A percentile compares a stretch with the other conserved stretches of the same genome.
phyloP scores from a whole-genome alignment of 257 asterid genomes.

The Gentiana straminea region DNA sequence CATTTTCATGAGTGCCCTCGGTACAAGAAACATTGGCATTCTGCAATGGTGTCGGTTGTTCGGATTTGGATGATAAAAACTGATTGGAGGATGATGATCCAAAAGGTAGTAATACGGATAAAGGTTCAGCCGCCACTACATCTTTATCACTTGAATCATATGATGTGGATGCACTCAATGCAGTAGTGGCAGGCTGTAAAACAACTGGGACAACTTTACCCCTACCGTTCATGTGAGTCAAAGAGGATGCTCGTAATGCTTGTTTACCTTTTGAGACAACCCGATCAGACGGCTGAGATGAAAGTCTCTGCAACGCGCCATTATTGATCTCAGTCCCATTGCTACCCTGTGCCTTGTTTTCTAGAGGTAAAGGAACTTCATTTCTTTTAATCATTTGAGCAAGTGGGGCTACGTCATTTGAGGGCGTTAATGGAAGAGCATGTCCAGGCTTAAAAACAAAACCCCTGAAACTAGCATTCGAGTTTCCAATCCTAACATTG shows the following conservation, averaged over 20 bases:
- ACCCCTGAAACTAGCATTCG: conserved; percentile 55
- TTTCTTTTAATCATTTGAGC: conserved; percentile 59
- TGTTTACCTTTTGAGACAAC: conserved; percentile 35
- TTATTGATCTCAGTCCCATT: conserved; percentile 8
- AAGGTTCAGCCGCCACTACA: conserved; percentile 15
- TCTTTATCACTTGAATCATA: conserved; percentile 8
- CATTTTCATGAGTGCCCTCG: conserved; percentile 15
- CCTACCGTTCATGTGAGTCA: conserved; percentile 37
- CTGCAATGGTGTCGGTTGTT: conserved; percentile 18
- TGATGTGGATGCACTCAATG: conserved; percentile 3
- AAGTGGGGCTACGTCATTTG: conserved; percentile 77
- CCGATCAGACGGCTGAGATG: conserved; percentile 14
- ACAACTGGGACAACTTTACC: conserved; percentile 24
- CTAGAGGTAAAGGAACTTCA: conserved; percentile 29
- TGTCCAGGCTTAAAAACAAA: conserved; percentile 86
- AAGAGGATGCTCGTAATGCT: conserved; percentile 22
- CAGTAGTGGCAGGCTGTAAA: conserved; percentile 8
- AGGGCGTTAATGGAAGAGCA: conserved; percentile 53
- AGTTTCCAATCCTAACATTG: conserved; percentile 62
- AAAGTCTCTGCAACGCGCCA: conserved; percentile 8
- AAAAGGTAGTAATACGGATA: conserved; percentile 11
- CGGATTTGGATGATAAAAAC: conserved; percentile 21
- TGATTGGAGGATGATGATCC: conserved; percentile 29
- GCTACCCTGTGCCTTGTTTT: conserved; percentile 15
- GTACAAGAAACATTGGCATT: conserved; percentile 17